Evolutionary conservation across 345 rosid genomes (phyloP).

Genomic region (Bruguiera sexangula): DNA sequence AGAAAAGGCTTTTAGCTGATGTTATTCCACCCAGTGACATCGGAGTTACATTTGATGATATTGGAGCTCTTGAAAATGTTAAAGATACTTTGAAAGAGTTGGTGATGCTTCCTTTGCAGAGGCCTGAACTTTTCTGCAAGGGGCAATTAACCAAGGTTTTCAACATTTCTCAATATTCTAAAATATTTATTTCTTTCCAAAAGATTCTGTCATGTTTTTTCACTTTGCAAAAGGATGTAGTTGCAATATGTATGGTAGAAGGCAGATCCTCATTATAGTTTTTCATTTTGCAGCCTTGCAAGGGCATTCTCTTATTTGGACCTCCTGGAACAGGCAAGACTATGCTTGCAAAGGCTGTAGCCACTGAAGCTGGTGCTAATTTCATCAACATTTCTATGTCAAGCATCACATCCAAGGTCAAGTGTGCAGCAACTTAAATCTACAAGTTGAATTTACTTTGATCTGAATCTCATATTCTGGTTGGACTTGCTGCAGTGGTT

Average conservation of each 20-base stretch:
- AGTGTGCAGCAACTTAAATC: slow-evolving; percentile 2
- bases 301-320: slow-evolving; percentile 88
- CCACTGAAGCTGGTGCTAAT: slow-evolving; percentile 98
- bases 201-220: neutral
- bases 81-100: slow-evolving; percentile 88
- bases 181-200: slow-evolving; percentile 6
- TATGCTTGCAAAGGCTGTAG: slow-evolving; percentile 95
- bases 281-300: slow-evolving; percentile 63
- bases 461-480: slow-evolving; percentile 10
- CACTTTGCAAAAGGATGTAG: neutral
- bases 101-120: slow-evolving; percentile 86
- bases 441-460: slow-evolving; percentile 7
- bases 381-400: slow-evolving; percentile 91
- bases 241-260: neutral
- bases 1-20: slow-evolving; percentile 70
- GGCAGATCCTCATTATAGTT: slow-evolving; percentile 11
- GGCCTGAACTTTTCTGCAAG: slow-evolving; percentile 88
- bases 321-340: slow-evolving; percentile 98
- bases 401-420: slow-evolving; percentile 84
- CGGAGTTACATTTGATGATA: slow-evolving; percentile 87
- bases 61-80: slow-evolving; percentile 88
- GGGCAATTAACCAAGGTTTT: slow-evolving; percentile 80
- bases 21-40: slow-evolving; percentile 84
- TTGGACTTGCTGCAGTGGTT: slow-evolving; percentile 61
- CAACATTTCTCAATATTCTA: neutral